Evolutionary conservation across 2,329 filamentous ascomycete genomes (phyloP), one percentile per base, ranked within the genome.

Genomic region (Capronia americana): DNA sequence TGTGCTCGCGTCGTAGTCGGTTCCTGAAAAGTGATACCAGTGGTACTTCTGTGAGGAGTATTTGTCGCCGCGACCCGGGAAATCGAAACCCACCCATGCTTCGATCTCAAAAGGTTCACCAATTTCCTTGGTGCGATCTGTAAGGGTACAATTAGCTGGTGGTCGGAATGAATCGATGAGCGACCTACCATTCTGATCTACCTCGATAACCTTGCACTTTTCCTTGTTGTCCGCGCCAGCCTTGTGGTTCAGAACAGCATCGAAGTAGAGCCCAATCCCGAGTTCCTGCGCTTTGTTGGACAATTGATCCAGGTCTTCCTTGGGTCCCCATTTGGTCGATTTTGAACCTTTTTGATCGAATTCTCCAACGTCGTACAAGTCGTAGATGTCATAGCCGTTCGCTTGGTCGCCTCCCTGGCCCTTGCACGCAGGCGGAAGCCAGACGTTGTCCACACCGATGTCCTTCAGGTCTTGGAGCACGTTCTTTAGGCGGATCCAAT

Each of bases 351-450:
- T 92, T 73, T 91, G 88, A 50, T 91, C 85, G 71, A 92, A 92
- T 74, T 92, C 90, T 34, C 90, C 90, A 2, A 90, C 77, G 68
- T 90, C 88, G 71, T 88, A 90, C 14, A 92, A 77, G 73, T 92
- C 90, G 73, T 91, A 92, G 68, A 87, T 82, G 74, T 89, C 88
- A 70, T 90, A 90, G 4, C 90, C 90, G 72, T 90, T 91, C 44
- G 67, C 68, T 23, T 88, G 86, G 30, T 83, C 77, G 0, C 84
- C 82, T 32, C 82, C 83, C 65, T 86, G 85, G 0, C 85, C 88
- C 78, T 92, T 92, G 77, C 88, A 91, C 62, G 85, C 90, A 0
- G 90, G 90, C 0, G 90, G 90, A 5, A 92, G 84, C 89, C 89
- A 91, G 34, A 89, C 79, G 63, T 83, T 83, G 58, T 86, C 84